Base-by-base conservation (phyloP, 1,284 basidiomycete genomes). In the Sporisorium exsertum region DNA sequence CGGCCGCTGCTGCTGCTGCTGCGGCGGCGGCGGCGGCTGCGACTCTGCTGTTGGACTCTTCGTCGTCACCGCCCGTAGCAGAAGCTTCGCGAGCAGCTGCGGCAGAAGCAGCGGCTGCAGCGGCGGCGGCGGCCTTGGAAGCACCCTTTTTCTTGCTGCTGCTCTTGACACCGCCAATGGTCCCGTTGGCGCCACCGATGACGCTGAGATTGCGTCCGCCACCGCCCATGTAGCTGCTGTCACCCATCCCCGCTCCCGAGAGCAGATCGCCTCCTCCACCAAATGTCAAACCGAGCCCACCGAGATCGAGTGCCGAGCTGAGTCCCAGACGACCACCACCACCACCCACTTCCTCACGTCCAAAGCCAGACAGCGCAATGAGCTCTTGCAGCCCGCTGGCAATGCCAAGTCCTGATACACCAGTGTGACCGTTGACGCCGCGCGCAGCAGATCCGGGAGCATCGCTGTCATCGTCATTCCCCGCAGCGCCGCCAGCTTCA, bases 151-250 rank as follows among this genome's bases (percentile, higher is more conserved):
- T 79, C 74, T 81, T 79, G 51, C 54, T 61, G 18, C 52, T 33
- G 15, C 57, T 58, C 20, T 74, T 78, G 49, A 67, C 71, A 16
- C 64, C 64, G 13, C 65, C 65, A 6, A 66, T 42, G 10, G 66
- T 69, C n/a, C 67, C 74, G 29, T 74, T 77, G 32, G 61, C 62
- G 7, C 74, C 71, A 13, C 56, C 64, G 18, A 74, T 18, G 6
- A 70, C 68, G 22, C 40, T 56, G 33, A 69, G 61, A 26, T 64
- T 68, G 43, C 78, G 75, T 1, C 56, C 56, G 22, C 73, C 50
- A 10, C 73, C 77, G 4, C 68, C 64, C 77, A 80, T 80, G 58
- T 78, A 80, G 64, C 67, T 72, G 62, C 73, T 74, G 27, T 80
- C 79, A 16, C 76, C 79, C 77, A 80, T 80, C 2, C 78, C 78